These are phyloP conservation scores for Taphrina populina DNA, from an alignment of 1,139 yeast species.

Conservation along the genomic window DNA sequence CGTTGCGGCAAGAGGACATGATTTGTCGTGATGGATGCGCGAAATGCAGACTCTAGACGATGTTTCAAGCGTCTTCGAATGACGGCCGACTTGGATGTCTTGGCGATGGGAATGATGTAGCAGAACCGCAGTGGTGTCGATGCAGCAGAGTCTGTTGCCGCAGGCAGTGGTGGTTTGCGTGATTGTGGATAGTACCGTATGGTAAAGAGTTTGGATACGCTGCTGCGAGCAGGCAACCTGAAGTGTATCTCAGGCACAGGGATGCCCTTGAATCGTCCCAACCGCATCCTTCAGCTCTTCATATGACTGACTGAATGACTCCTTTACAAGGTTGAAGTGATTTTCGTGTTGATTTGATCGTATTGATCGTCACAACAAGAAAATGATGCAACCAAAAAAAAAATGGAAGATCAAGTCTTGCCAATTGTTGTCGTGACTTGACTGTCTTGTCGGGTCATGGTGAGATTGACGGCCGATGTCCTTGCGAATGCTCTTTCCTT, in stretches of 20 bases:
- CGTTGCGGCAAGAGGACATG: constrained; percentile 1
- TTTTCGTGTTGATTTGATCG: no score
- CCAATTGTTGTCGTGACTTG: no score
- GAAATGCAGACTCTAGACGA: constrained; percentile 5
- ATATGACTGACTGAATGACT: no score
- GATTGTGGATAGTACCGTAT: constrained; percentile 14
- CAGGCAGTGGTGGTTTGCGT: neutral
- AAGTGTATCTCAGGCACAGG: neutral
- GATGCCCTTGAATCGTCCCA: constrained; percentile 7
- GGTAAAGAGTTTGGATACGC: neutral
- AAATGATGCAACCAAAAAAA: no score
- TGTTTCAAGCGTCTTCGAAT: constrained; percentile 3
- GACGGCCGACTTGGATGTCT: constrained; percentile 14
- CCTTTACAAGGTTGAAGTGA: no score
- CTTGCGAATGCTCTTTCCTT: constrained; percentile 55
- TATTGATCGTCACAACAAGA: no score
- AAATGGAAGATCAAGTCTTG: no score
- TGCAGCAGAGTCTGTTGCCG: neutral
- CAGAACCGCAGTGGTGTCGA: neutral
- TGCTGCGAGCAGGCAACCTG: neutral
- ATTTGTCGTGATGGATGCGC: neutral
- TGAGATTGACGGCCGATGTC: constrained; percentile 51
- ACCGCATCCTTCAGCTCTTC: no score
- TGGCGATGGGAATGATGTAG: constrained; percentile 10
- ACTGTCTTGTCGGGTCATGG: no score